Evolutionary conservation across 352 stramenopile genomes (phyloP).

Genomic region (Phytophthora crassamura): DNA sequence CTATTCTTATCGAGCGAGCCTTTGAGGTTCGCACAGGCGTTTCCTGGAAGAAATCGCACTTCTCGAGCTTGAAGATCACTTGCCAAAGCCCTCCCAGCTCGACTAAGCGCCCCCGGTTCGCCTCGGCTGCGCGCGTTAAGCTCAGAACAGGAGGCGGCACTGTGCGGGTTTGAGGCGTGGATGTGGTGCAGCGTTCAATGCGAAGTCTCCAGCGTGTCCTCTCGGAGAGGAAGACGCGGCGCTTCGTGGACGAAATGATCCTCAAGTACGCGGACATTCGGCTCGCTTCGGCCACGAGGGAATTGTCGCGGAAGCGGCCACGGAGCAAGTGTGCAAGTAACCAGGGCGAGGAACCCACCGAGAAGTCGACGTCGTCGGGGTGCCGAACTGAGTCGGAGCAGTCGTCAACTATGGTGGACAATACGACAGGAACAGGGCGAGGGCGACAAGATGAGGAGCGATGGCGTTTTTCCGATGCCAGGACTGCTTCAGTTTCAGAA

Average conservation of each 20-base stretch:
- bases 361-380: slow-evolving; percentile 30
- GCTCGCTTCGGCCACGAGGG: slow-evolving; percentile 19
- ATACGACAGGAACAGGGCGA: slow-evolving; percentile 7
- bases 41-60: slow-evolving; percentile 30
- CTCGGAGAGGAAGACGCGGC: slow-evolving; percentile 38
- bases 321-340: slow-evolving; percentile 16
- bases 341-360: not conserved
- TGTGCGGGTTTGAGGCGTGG: slow-evolving; percentile 16
- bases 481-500: slow-evolving; percentile 25
- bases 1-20: slow-evolving; percentile 21
- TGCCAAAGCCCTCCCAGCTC: slow-evolving; percentile 17
- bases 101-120: slow-evolving; percentile 2
- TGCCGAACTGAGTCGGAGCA: slow-evolving; percentile 36
- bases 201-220: slow-evolving; percentile 38
- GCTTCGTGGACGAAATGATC: slow-evolving; percentile 43
- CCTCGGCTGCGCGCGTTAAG: slow-evolving; percentile 1
- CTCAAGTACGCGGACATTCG: slow-evolving; percentile 43
- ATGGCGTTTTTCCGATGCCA: slow-evolving; percentile 28
- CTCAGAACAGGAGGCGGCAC: not conserved
- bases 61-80: slow-evolving; percentile 9
- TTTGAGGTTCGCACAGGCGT: slow-evolving; percentile 22
- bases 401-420: slow-evolving; percentile 24
- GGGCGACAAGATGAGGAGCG: slow-evolving; percentile 27
- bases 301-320: slow-evolving; percentile 25
- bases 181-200: slow-evolving; percentile 39